Evolutionary conservation across 2,329 filamentous ascomycete genomes (phyloP), one percentile per base, ranked within the genome.

Genomic region (Pseudocercospora cruenta): DNA sequence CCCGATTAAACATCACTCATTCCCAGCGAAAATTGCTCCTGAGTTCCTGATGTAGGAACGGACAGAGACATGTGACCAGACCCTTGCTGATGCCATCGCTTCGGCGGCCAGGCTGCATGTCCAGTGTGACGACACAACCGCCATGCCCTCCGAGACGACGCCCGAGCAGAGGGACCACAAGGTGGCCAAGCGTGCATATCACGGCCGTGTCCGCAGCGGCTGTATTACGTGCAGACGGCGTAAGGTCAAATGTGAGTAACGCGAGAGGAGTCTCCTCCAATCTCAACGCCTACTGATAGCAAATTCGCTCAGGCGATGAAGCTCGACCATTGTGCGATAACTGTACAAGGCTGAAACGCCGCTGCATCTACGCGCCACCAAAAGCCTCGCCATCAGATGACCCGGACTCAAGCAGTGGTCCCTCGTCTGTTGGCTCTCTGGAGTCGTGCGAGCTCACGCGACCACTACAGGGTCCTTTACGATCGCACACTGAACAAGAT

Each of bases 391-490:
- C 14, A 31, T 5, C 51, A 21, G 22, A 21, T 12, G 24, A 55
- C 51, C 24, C 24, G 51, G 51, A 22, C 16, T 55, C 51, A 22
- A 33, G 51, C 26, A 55, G 51, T 19, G 51, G 24, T 55, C 14
- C 26, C 26, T 55, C 51, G 26, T 36, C 33, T 36, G 51, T 55
- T 10, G 51, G 51, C 24, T 55, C 51, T 14, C 19, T 55, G 51
- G 51, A 55, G 4, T 55, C 51, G 26, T 55, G 51, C 51, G 51
- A 55, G 26, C 26, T 55, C 51, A 31, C 26, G 51, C 51, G 51
- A 55, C 51, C 24, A 55, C 26, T 55, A 4, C 24, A 55, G 24
- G 51, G 51, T 12, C 7, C 12, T 55, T 22, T 55, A 31, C 19
- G 1, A n/a, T 55, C 51, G 24, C 51, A 31, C 3, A 10, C 14